Conservation (phyloP, 805 yeast species). For the Hanseniaspora lachancei region DNA sequence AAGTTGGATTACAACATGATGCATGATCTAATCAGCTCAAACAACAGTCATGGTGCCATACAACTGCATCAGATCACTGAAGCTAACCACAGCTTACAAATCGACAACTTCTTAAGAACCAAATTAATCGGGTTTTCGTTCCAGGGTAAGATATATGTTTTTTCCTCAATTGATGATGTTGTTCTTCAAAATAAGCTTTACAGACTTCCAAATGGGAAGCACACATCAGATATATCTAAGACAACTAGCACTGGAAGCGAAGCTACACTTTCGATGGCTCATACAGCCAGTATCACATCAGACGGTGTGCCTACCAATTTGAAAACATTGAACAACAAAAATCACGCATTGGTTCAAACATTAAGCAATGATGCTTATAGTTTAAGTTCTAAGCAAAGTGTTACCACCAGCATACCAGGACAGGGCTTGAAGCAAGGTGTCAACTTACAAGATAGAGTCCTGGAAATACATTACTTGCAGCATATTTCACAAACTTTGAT, state of each 20-base stretch:
- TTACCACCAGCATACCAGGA: neutral
- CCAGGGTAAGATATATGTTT: conserved; percentile 73
- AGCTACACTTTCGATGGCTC: neutral
- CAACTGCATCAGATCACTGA: conserved; percentile 14
- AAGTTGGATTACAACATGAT: conserved; percentile 24
- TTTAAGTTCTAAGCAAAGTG: neutral
- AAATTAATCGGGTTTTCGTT: conserved; percentile 81
- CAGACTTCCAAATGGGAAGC: conserved; percentile 27
- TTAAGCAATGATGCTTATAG: conserved; percentile 1
- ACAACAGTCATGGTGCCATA: neutral
- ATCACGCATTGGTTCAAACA: neutral
- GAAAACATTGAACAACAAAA: neutral
- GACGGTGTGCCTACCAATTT: neutral
- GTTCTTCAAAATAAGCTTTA: conserved; percentile 45
- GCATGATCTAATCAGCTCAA: conserved; percentile 15
- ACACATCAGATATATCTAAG: conserved; percentile 24
- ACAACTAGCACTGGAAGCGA: conserved; percentile 8
- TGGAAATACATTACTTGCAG: conserved; percentile 56
- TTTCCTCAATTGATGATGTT: conserved; percentile 86
- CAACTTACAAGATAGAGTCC: conserved; percentile 12
- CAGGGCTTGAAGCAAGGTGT: neutral
- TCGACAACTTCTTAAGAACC: conserved; percentile 55
- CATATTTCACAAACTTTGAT: conserved; percentile 79
- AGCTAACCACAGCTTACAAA: conserved; percentile 22
- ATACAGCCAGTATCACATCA: neutral